phyloP scores from a whole-genome alignment of 352 stramenopile genomes.

The Phytophthora pini region DNA sequence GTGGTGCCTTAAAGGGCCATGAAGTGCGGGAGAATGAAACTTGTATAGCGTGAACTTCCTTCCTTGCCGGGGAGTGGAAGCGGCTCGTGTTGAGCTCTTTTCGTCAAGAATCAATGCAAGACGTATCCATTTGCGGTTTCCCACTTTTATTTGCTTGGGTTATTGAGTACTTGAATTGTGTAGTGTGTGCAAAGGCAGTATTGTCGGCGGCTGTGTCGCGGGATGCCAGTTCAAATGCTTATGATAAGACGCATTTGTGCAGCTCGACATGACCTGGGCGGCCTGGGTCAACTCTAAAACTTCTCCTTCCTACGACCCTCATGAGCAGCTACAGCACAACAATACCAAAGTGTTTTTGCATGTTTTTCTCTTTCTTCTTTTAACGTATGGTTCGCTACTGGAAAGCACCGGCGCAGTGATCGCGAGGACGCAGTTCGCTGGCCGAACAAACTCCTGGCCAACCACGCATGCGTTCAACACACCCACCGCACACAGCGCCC shows the following conservation, averaged over 20 bases:
- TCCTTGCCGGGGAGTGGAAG: conserved; percentile 33
- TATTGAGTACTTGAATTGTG: too few relatives aligned
- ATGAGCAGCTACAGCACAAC: neutral
- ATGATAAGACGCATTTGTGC: too few relatives aligned
- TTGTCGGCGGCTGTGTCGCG: too few relatives aligned
- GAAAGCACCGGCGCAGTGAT: conserved; percentile 30
- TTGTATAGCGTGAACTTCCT: conserved; percentile 31
- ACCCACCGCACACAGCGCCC: conserved; percentile 24
- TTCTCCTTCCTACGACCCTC: too few relatives aligned
- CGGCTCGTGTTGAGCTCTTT: conserved; percentile 38
- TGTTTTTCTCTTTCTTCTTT: conserved; percentile 37
- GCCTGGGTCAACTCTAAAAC: too few relatives aligned
- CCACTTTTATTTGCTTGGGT: conserved; percentile 6
- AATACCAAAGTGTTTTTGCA: conserved; percentile 22
- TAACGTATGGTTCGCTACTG: conserved; percentile 41
- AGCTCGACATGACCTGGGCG: too few relatives aligned
- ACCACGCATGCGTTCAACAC: conserved; percentile 15
- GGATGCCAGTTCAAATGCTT: neutral
- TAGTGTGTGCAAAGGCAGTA: too few relatives aligned
- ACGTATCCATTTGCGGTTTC: conserved; percentile 49
- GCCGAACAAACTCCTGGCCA: conserved; percentile 21
- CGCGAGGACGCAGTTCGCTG: neutral
- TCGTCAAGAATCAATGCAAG: conserved; percentile 40
- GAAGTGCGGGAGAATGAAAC: conserved; percentile 1
- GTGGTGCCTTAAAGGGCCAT: conserved; percentile 21